Evolutionary conservation across 2,329 filamentous ascomycete genomes (phyloP).

Genomic region (Calonectria multiphialidica): DNA sequence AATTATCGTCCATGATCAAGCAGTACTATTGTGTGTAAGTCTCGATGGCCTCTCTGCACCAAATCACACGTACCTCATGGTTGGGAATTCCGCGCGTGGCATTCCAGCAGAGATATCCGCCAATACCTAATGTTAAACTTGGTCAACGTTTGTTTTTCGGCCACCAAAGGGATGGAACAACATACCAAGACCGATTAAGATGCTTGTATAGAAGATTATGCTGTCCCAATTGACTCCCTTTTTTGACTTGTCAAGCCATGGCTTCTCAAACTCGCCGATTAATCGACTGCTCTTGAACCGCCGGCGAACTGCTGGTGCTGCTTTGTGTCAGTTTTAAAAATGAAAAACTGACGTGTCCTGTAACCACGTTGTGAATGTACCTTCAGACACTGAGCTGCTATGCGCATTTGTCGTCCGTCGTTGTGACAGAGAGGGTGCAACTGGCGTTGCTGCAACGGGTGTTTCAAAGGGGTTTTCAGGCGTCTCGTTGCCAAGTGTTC

Average conservation of each 20-base stretch:
- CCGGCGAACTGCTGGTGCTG: slow-evolving; percentile 45
- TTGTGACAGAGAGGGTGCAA: slow-evolving; percentile 32
- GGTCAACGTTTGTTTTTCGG: neutral
- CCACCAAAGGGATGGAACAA: fast-evolving
- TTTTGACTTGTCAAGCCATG: slow-evolving; percentile 39
- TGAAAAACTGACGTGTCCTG: too few species aligned
- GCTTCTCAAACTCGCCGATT: slow-evolving; percentile 41
- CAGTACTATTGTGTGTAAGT: slow-evolving; percentile 36
- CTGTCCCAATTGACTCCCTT: slow-evolving; percentile 42
- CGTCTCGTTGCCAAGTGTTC: slow-evolving; percentile 25
- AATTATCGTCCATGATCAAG: slow-evolving; percentile 39
- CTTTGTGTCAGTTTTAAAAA: neutral
- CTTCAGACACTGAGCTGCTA: slow-evolving; percentile 29
- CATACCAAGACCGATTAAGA: slow-evolving; percentile 38
- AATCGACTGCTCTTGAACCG: slow-evolving; percentile 42
- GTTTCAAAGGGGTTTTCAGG: slow-evolving; percentile 38
- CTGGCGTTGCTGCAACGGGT: slow-evolving; percentile 33
- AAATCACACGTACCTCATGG: slow-evolving; percentile 27
- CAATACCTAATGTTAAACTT: slow-evolving; percentile 17
- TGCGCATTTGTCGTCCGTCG: slow-evolving; percentile 25
- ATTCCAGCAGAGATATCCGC: slow-evolving; percentile 36
- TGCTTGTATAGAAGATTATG: slow-evolving; percentile 42
- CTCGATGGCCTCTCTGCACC: neutral
- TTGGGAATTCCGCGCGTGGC: slow-evolving; percentile 32
- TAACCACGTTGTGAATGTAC: too few species aligned